Evolutionary conservation across 441 rosid species (phyloP).

Genomic region (Iberis amara): DNA sequence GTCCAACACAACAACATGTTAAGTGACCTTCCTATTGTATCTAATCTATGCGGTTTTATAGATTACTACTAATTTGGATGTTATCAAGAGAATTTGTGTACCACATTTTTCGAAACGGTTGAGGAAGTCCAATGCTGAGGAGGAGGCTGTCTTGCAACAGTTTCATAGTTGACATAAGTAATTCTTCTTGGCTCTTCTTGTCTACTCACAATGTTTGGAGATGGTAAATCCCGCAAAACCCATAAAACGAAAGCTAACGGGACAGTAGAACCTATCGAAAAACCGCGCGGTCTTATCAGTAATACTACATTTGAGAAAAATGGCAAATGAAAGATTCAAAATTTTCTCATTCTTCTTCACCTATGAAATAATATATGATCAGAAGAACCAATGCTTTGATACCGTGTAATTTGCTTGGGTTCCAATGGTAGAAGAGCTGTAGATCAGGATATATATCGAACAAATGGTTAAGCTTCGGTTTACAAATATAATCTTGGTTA

Average conservation of each 20-base stretch:
- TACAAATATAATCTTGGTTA: neutral
- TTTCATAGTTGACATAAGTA: constrained; percentile 36
- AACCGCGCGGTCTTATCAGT: neutral
- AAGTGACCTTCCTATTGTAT: too few species aligned
- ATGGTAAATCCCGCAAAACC: constrained; percentile 50
- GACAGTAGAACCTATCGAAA: constrained; percentile 39
- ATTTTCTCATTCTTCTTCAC: constrained; percentile 25
- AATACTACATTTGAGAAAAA: neutral
- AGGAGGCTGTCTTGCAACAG: constrained; percentile 26
- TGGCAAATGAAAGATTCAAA: too few species aligned
- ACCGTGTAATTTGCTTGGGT: constrained; percentile 37
- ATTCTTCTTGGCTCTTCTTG: constrained; percentile 35
- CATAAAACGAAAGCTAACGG: constrained; percentile 49
- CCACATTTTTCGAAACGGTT: constrained; percentile 40
- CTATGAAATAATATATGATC: constrained; percentile 47
- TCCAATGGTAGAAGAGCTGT: constrained; percentile 54
- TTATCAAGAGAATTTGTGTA: constrained; percentile 11
- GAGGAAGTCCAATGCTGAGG: constrained; percentile 37
- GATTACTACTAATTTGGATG: neutral
- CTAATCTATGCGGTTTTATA: neutral
- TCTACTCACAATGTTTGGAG: constrained; percentile 30
- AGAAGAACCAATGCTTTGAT: constrained; percentile 36
- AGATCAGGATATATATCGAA: constrained; percentile 10
- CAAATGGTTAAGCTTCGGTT: constrained; percentile 1
- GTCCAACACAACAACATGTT: too few species aligned